These are phyloP conservation scores for Wickerhamiella infanticola DNA, from an alignment of 1,139 yeast genomes.

Conservation along the genomic window DNA sequence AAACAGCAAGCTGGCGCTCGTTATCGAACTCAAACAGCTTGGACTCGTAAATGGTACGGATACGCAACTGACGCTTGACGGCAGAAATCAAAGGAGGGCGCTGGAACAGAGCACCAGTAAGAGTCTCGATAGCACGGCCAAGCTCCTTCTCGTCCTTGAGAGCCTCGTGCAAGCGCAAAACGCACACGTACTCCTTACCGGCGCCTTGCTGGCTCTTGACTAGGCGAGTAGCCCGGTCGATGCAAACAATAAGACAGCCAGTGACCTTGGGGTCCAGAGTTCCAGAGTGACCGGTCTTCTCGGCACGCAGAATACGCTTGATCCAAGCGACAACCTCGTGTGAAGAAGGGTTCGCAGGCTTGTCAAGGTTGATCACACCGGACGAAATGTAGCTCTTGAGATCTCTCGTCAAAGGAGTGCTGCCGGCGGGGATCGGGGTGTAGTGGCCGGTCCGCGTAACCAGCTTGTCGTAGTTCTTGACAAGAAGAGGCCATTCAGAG, in stretches of 20 bases:
- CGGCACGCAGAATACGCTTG: conserved; percentile 85
- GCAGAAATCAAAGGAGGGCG: conserved; percentile 98
- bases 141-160: conserved; percentile 81
- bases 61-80: conserved; percentile 96
- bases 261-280: conserved; percentile 98
- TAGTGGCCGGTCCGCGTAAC: conserved; percentile 92
- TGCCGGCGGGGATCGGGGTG: conserved; percentile 91
- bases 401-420: conserved; percentile 90
- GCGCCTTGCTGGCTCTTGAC: conserved; percentile 99
- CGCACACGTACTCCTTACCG: conserved; percentile 98
- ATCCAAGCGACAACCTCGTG: conserved; percentile 99
- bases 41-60: conserved; percentile 93
- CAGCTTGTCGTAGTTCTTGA: conserved; percentile 86
- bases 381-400: conserved; percentile 76
- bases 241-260: conserved; percentile 84
- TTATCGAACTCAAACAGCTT: conserved; percentile 91
- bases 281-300: conserved; percentile 98
- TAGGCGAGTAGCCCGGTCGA: conserved; percentile 94
- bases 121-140: conserved; percentile 75
- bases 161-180: conserved; percentile 88
- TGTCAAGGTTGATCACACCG: conserved; percentile 93
- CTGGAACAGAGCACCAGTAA: conserved; percentile 97
- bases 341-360: conserved; percentile 94
- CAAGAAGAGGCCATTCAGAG: conserved; percentile 86
- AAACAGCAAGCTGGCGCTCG: conserved; percentile 91